phyloP scores from a whole-genome alignment of 139 green algal genomes.

The Tetratostichococcus sp. region DNA sequence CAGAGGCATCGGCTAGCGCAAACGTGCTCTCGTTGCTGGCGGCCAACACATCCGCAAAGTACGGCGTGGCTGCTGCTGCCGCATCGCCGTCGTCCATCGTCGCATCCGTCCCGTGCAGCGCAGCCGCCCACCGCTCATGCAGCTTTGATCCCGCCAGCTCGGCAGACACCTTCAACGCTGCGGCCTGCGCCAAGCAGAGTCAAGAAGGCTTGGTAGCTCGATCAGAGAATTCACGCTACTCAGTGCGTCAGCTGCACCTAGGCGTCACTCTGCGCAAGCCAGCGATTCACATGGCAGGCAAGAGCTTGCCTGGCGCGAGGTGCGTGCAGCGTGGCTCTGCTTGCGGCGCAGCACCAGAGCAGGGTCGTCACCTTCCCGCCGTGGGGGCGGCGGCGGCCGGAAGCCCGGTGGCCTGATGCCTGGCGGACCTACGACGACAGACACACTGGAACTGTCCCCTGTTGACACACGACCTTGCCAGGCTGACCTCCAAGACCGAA shows the following conservation, averaged over 20 bases:
- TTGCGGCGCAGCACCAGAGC: not conserved
- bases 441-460: too few species aligned
- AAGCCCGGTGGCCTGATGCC: not conserved
- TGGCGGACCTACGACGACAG: not conserved
- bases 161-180: not conserved
- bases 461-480: too few species aligned
- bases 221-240: too few species aligned
- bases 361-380: not conserved
- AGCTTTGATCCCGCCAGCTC: not conserved
- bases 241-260: too few species aligned
- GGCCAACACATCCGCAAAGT: not conserved
- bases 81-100: not conserved
- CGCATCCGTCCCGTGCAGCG: not conserved
- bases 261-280: too few species aligned
- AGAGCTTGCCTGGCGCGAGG: not conserved
- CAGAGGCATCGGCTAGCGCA: not conserved
- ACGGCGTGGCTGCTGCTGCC: not conserved
- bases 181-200: not conserved
- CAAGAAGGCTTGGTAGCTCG: too few species aligned
- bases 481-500: too few species aligned
- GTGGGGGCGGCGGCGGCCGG: too few species aligned
- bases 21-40: not conserved
- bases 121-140: not conserved
- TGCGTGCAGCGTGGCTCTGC: not conserved
- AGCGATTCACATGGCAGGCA: too few species aligned